phyloP scores from a whole-genome alignment of 2,329 filamentous ascomycete species.

The Beauveria scarabaeidicola region DNA sequence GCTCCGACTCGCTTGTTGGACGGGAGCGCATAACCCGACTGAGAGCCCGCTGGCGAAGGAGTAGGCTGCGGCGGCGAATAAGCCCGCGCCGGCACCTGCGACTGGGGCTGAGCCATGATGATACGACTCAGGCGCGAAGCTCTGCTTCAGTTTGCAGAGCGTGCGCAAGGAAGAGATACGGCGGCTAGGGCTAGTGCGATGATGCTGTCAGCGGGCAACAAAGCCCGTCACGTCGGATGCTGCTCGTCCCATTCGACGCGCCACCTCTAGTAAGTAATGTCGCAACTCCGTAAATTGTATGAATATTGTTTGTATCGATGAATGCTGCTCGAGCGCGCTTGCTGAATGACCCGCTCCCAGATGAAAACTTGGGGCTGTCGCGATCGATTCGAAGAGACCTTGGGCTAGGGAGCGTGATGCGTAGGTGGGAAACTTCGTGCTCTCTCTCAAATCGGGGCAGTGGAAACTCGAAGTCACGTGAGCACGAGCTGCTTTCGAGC shows the following conservation, averaged over 20 bases:
- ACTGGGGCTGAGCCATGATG: conserved; percentile 53
- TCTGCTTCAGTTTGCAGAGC: conserved; percentile 5
- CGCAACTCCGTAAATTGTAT: neutral
- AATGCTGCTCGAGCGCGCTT: neutral
- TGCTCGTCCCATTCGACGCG: conserved; percentile 39
- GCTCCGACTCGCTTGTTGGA: conserved; percentile 62
- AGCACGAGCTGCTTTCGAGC: conserved; percentile 9
- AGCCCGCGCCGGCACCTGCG: conserved; percentile 40
- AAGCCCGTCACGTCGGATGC: conserved; percentile 39
- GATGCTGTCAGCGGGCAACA: conserved; percentile 36
- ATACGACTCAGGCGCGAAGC: conserved; percentile 1
- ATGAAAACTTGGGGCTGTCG: neutral
- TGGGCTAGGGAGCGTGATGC: conserved; percentile 19
- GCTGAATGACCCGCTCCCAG: neutral
- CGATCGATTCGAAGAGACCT: neutral
- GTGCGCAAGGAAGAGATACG: conserved; percentile 5
- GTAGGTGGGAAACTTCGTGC: conserved; percentile 21
- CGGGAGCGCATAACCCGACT: conserved; percentile 48
- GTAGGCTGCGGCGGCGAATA: conserved; percentile 57
- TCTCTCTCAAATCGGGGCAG: neutral
- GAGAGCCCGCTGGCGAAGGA: conserved; percentile 51
- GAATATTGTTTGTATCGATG: neutral
- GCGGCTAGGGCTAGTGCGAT: conserved; percentile 12
- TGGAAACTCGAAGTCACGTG: conserved; percentile 38
- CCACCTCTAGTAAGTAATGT: neutral